Base-by-base conservation (phyloP, 2,329 filamentous ascomycete genomes). In the Colletotrichum zoysiae region DNA sequence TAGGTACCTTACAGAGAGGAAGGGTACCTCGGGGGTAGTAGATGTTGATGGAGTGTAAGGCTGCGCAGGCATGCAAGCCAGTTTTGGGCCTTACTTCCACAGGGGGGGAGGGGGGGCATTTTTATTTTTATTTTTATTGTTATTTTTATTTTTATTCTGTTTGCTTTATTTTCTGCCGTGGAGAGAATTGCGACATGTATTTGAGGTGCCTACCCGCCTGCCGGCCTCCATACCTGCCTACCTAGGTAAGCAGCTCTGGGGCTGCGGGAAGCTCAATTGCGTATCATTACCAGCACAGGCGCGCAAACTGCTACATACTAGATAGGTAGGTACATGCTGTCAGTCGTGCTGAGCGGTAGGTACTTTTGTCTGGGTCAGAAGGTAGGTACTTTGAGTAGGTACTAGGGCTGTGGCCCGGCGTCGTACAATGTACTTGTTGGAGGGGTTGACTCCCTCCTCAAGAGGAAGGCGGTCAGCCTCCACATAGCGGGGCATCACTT, bases 341-440 rank as follows among this genome's bases (percentile, higher is more conserved):
- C 38, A 26, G n/a, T 14, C 16, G n/a, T 26, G 23, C 38, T 26
- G 23, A 12, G 38, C 7, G 23, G 40, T n/a, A 60, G 23, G 40
- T n/a, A 60, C 40, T n/a, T n/a, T 44, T 18, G 57, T 42, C 23
- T 44, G 1, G 23, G 14, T 38, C 8, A 16, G 7, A 26, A 12
- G 35, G 35, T 44, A 12, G 35, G 35, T 44, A n/a, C 46, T 38
- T 51, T 9, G 11, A 26, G 16, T n/a, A 46, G 20, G 16, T n/a
- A 46, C 46, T 67, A 67, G 65, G 65, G 65, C 55, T 67, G 65
- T 55, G 65, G 65, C 65, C 65, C 56, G 26, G 56, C 56, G 65
- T 38, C 30, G 18, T 55, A n/a, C n/a, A n/a, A n/a, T n/a, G n/a
- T n/a, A 3, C 30, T 33, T 9, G 26, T 35, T 20, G 67, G 66